Base-by-base conservation (phyloP, 176 grass and related monocot genomes). In the Cenchrus fungigraminus region DNA sequence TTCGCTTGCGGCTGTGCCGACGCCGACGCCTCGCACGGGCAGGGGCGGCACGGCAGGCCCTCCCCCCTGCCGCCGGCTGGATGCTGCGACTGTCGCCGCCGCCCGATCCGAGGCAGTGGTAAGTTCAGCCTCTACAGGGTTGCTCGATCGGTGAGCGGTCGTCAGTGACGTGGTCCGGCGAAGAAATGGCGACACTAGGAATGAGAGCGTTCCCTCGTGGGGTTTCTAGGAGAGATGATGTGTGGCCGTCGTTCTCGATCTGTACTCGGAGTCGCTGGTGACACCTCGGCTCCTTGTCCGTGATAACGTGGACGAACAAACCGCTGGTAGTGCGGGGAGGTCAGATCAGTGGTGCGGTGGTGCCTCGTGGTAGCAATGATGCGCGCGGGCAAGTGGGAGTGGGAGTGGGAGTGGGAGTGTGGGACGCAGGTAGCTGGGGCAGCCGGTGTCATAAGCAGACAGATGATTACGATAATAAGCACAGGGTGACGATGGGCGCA, bases 1-100 rank as follows among this genome's bases (percentile, higher is more conserved):
- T 78, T 63, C 7, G 22, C 22, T 79, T 79, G 37, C 49, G 88
- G 83, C 79, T 58, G 79, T 29, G 49, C 37, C 32, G 83, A 71
- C 46, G 83, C 51, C 15, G 45, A 72, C 58, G 20, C 12, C 16
- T 58, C 44, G 16, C 25, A 40, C 3, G 37, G 37, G 37, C 37
- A 40, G 58, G 10, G 9, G 31, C 60, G 28, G 46, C 9, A 52
- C 22, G 22, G 22, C 31, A 32, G 17, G 66, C 29, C 25, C 3
- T 31, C 20, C 29, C 25, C 3, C 47, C 20, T 6, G 12, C 13
- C 9, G 19, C 66, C 34, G 55, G 37, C 37, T 40, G 37, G 37
- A 3, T 40, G 37, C 37, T 40, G 2, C 37, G 2, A 40, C 37
- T 40, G 37, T 40, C 37, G 37, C 82, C 2, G 54, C 78, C 11